These are phyloP conservation scores for Alectoria sarmentosa DNA, from an alignment of 495 filamentous ascomycete species.

Conservation along the genomic window DNA sequence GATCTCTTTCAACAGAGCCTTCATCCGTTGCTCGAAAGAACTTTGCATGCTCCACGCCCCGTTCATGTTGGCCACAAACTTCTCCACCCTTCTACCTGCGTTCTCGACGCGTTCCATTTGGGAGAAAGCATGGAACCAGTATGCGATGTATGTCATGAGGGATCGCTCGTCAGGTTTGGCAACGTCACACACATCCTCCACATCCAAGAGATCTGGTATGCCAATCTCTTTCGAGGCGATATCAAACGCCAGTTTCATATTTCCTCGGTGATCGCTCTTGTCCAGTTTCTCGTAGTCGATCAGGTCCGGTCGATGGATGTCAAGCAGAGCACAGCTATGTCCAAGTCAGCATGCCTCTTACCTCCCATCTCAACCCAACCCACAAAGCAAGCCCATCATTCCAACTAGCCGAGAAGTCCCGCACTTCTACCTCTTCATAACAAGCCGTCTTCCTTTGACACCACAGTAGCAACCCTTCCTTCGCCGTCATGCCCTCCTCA, in stretches of 20 bases:
- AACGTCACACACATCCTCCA: conserved; percentile 97
- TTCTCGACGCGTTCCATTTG: conserved; percentile 98
- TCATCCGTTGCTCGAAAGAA: conserved; percentile 84
- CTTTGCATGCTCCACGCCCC: conserved; percentile 99
- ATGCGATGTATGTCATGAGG: conserved; percentile 98
- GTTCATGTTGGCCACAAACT: conserved; percentile 98
- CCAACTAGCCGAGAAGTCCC: conserved; percentile 93
- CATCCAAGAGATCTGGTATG: conserved; percentile 90
- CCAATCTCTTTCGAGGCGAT: conserved; percentile 94
- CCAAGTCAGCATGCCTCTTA: conserved; percentile 8
- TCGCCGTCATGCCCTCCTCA: conserved; percentile 94
- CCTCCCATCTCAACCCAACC: conserved; percentile 13
- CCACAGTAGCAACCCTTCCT: conserved; percentile 92
- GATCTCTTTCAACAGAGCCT: conserved; percentile 67
- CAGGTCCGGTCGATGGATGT: conserved; percentile 93
- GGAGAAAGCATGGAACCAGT: conserved; percentile 99
- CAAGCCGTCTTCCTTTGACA: conserved; percentile 98
- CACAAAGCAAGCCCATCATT: conserved; percentile 91
- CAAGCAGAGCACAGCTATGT: conserved; percentile 72
- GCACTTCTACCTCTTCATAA: conserved; percentile 91
- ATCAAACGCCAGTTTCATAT: conserved; percentile 96
- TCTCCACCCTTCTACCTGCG: conserved; percentile 90
- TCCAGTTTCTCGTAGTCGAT: conserved; percentile 94
- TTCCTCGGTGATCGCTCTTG: conserved; percentile 89
- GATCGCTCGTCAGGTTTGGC: conserved; percentile 91